Evolutionary conservation across 768 basidiomycete species (phyloP).

Genomic region (Termitomyces sp.): DNA sequence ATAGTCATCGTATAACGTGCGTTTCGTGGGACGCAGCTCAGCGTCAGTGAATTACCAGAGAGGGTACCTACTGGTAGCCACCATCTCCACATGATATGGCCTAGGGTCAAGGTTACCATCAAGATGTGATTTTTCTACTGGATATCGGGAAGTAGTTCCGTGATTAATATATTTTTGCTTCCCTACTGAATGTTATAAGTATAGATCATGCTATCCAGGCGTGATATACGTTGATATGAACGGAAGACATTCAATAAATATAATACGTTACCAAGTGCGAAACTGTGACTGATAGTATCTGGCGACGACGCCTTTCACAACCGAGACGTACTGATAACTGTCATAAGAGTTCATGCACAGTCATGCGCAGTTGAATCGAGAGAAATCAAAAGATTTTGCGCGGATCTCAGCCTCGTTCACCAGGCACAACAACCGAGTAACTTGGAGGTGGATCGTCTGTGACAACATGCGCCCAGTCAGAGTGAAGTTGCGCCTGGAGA

Average conservation of each 20-base stretch:
- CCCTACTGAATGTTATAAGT: background rate
- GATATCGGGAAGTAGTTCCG: background rate
- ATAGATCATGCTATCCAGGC: background rate
- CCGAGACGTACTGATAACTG: background rate
- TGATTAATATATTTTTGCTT: background rate
- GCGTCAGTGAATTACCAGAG: background rate
- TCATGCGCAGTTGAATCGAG: background rate
- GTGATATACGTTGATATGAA: background rate
- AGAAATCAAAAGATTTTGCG: background rate
- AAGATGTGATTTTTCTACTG: background rate
- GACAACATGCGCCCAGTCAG: slow-evolving; percentile 9
- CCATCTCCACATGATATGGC: background rate
- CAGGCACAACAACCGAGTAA: slow-evolving; percentile 5
- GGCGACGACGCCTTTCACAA: too few relatives aligned
- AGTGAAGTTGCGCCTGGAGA: slow-evolving; percentile 9
- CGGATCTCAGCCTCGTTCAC: background rate
- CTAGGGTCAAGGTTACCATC: background rate
- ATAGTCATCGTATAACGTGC: background rate
- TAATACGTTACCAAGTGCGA: background rate
- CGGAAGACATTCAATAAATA: background rate
- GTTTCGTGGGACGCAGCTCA: background rate
- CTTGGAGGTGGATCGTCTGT: slow-evolving; percentile 15
- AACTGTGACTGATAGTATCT: background rate
- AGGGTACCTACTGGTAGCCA: too few relatives aligned
- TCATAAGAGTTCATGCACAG: background rate